Percentiles rank a stretch among this genome's conserved stretches.
Conservation (phyloP, 805 yeast genomes). For the Yarrowia divulgata region DNA sequence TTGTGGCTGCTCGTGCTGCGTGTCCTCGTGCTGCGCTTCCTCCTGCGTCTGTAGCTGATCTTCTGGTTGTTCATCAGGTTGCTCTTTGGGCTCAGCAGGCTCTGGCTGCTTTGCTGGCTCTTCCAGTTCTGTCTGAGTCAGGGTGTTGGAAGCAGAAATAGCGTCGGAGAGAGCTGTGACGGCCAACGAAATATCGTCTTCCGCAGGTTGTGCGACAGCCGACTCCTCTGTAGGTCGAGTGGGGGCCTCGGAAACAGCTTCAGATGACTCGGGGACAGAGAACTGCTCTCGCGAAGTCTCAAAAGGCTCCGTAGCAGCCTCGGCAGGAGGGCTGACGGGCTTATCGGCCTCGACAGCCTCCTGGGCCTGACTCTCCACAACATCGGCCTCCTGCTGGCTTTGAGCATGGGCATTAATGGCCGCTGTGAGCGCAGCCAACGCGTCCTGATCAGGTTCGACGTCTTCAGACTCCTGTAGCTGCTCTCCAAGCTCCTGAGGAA, state of each 20-base stretch:
- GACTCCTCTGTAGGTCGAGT: conserved; percentile 4
- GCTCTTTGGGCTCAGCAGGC: neutral
- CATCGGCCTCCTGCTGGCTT: conserved; percentile 8
- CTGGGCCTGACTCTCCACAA: neutral
- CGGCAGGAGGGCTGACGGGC: neutral
- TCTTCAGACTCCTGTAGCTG: conserved; percentile 8
- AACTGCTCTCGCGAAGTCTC: conserved; percentile 21
- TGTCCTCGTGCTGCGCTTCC: neutral
- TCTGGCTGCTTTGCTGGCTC: neutral
- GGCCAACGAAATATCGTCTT: conserved; percentile 28
- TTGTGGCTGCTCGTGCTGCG: neutral
- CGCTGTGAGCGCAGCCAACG: conserved; percentile 31
- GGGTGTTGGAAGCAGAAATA: conserved; percentile 10
- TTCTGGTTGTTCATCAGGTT: neutral
- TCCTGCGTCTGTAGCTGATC: neutral
- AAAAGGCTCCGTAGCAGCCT: neutral
- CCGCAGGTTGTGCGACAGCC: conserved; percentile 13
- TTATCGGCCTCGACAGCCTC: conserved; percentile 3
- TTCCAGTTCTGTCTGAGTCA: neutral
- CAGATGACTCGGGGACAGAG: neutral
- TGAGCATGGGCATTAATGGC: conserved; percentile 22
- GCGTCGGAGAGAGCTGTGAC: conserved; percentile 27
- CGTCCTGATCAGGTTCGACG: conserved; percentile 23
- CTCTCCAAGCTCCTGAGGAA: conserved; percentile 9
- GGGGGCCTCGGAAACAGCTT: neutral